Percentiles rank a stretch among this genome's conserved stretches.
phyloP scores from a whole-genome alignment of 164 flowering plant genomes.

The Chimonanthus praecox region DNA sequence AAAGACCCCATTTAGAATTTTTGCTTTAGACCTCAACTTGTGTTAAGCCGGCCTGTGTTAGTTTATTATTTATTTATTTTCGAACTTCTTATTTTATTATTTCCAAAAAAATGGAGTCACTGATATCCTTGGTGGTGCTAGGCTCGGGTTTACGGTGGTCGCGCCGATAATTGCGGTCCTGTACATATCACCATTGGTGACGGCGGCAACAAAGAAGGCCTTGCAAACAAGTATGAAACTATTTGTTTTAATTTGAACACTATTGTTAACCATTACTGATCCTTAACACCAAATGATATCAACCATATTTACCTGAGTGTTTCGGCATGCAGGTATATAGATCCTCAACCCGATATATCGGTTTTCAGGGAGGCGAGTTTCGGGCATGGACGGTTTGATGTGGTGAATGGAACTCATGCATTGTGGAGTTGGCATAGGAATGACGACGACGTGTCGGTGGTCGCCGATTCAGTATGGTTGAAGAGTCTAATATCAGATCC shows the following conservation, averaged over 20 bases:
- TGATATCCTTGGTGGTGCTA: not conserved
- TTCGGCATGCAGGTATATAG: conserved; percentile 27
- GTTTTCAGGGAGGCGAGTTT: conserved; percentile 78
- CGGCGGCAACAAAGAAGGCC: conserved; percentile 21
- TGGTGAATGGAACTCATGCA: conserved; percentile 57
- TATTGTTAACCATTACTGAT: not conserved
- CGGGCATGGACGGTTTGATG: conserved; percentile 62
- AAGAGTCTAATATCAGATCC: conserved; percentile 32
- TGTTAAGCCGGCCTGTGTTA: too few species aligned
- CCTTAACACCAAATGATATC: not conserved
- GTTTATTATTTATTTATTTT: too few species aligned
- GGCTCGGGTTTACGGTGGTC: conserved; percentile 7
- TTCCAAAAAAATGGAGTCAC: too few species aligned
- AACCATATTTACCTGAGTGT: not conserved
- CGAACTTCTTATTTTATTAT: too few species aligned
- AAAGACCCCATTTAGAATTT: too few species aligned
- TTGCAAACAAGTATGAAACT: conserved; percentile 13
- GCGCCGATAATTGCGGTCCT: conserved; percentile 8
- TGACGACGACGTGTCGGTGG: conserved; percentile 33
- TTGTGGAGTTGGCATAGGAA: conserved; percentile 79
- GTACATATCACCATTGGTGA: conserved; percentile 19
- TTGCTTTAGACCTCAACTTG: too few species aligned
- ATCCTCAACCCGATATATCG: conserved; percentile 54
- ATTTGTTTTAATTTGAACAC: not conserved
- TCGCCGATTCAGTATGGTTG: conserved; percentile 51